Percentiles rank a stretch among this genome's conserved stretches.
phyloP scores from a whole-genome alignment of 768 basidiomycete species.

The Panellus pusillus region DNA sequence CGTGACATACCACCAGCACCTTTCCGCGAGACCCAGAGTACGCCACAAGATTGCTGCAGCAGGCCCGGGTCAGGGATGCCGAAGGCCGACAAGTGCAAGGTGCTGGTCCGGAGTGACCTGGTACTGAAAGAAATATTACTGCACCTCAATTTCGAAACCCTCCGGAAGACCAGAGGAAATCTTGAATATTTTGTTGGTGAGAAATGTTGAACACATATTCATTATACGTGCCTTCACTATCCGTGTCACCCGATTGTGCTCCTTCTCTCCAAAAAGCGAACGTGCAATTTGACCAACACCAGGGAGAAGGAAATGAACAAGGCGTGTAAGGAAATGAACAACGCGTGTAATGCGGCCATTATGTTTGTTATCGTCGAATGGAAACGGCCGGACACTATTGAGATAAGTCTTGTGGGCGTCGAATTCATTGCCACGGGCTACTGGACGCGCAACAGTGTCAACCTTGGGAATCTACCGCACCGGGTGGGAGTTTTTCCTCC shows the following conservation, averaged over 20 bases:
- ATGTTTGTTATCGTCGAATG: background rate
- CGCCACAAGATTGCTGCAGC: no score
- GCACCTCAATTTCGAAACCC: background rate
- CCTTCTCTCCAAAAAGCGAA: background rate
- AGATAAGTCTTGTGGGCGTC: background rate
- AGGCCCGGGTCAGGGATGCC: no score
- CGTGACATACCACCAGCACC: no score
- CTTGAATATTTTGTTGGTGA: background rate
- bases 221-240: background rate
- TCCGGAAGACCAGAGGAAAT: background rate
- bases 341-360: background rate
- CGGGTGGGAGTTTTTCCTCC: background rate
- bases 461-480: background rate
- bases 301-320: background rate
- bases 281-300: background rate
- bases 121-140: background rate
- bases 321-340: no score
- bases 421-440: background rate
- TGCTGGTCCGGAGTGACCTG: no score
- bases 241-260: background rate
- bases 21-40: no score
- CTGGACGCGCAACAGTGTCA: background rate
- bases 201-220: no score
- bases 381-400: background rate
- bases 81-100: no score